Base-by-base conservation (phyloP, 805 yeast species). In the Starmerella etchellsii region DNA sequence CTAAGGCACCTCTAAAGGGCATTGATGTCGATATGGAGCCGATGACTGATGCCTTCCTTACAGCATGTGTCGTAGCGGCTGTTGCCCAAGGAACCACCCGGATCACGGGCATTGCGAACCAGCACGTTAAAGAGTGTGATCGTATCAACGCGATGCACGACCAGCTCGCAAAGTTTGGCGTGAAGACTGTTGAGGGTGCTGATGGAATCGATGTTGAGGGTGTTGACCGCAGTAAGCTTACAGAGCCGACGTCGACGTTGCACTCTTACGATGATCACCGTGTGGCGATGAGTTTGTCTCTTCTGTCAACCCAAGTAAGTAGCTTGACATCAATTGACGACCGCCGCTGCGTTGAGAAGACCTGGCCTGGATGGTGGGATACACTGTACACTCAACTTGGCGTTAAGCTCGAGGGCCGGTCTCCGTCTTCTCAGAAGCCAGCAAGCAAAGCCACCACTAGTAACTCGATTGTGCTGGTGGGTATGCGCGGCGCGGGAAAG, bases 301-400 rank as follows among this genome's bases (percentile, higher is more conserved):
- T 91, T 44, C 64, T 91, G 39, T 88, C 95, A 3, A 84, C 94
- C 27, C 67, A 82, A 53, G 70, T 73, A 37, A 53, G 55, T 1
- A 67, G 65, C 3, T 76, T 81, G 1, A 88, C 81, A 1, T 66
- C 76, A 48, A 75, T 91, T 44, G 74, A 78, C 50, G 95, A 88
- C 56, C 76, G 96, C 62, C 73, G 80, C 21, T 84, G 96, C 58
- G 93, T 95, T 1, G 93, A 88, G 42, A 91, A 91, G 65, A 91
- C 98, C 0, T 91, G 98, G 98, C 98, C 98, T 18, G 97, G 96
- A 29, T 91, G 98, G 98, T 91, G 98, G 98, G 98, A 91, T 62
- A 71, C 77, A 27, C 66, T 91, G 48, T 85, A 77, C 57, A 63
- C 69, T 36, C 15, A 19, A 24, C 73, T 91, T 53, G 70, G 75